phyloP scores from a whole-genome alignment of 2,329 filamentous ascomycete genomes.

The Cladobotryum mycophilum region DNA sequence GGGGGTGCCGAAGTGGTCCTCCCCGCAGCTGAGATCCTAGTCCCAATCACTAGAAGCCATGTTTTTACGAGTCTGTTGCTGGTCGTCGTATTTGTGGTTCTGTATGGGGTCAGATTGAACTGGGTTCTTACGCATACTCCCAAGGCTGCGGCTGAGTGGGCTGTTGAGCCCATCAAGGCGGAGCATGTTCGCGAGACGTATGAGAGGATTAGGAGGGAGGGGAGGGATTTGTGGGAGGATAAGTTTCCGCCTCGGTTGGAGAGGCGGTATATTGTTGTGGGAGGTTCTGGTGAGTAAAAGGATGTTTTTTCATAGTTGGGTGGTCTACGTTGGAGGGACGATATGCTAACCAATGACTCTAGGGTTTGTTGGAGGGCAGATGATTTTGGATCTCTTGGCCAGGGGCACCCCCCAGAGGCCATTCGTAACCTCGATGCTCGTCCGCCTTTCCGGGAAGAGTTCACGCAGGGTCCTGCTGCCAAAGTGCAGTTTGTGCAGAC shows the following conservation, averaged over 20 bases:
- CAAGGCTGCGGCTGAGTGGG: slow-evolving; percentile 25
- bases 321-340: background rate
- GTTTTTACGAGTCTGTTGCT: no score
- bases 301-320: no score
- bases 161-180: slow-evolving; percentile 29
- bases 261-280: slow-evolving; percentile 39
- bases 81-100: slow-evolving; percentile 4
- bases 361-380: slow-evolving; percentile 51
- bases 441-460: slow-evolving; percentile 35
- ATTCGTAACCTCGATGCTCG: slow-evolving; percentile 50
- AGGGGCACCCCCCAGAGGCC: slow-evolving; percentile 44
- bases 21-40: no score
- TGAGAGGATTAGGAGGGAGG: slow-evolving; percentile 27
- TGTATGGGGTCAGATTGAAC: slow-evolving; percentile 30
- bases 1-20: no score
- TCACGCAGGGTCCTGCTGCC: slow-evolving; percentile 29
- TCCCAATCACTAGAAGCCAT: no score
- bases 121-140: slow-evolving; percentile 30
- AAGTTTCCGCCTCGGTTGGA: slow-evolving; percentile 34
- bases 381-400: slow-evolving; percentile 46
- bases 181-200: slow-evolving; percentile 30
- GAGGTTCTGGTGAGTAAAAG: slow-evolving; percentile 36
- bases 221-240: slow-evolving; percentile 30
- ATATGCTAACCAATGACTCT: background rate
- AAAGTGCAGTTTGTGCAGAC: slow-evolving; percentile 39